phyloP scores from a whole-genome alignment of 75 land plant genomes.

The Pinus albicaulis region DNA sequence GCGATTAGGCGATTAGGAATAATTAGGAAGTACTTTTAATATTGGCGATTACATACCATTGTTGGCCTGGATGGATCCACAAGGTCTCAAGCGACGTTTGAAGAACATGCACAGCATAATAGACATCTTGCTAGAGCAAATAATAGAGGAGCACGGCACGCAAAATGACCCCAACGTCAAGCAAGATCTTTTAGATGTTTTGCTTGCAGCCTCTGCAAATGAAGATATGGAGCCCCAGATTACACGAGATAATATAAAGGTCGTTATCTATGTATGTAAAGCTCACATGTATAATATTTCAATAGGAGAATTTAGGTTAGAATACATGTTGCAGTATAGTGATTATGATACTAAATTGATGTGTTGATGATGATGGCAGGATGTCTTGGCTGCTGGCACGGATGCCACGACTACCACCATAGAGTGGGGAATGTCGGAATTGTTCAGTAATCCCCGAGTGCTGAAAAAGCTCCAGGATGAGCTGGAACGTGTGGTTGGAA shows the following conservation, averaged over 20 bases:
- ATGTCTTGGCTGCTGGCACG: background rate
- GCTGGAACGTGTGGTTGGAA: slow-evolving; percentile 11
- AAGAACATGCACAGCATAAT: background rate
- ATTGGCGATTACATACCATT: too few species aligned
- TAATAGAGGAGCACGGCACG: background rate
- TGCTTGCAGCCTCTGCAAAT: background rate
- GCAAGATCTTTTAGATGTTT: background rate
- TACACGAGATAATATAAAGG: background rate
- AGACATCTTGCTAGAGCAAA: background rate
- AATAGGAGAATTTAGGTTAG: too few species aligned
- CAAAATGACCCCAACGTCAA: background rate
- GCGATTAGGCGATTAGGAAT: too few species aligned
- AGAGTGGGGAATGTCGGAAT: slow-evolving; percentile 16
- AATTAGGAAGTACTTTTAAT: too few species aligned
- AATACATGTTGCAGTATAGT: too few species aligned
- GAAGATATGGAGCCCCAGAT: background rate
- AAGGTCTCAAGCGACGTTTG: slow-evolving; percentile 1
- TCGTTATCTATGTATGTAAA: background rate
- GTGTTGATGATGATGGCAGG: background rate
- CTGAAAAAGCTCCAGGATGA: slow-evolving; percentile 12
- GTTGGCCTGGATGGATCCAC: too few species aligned
- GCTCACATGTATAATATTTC: too few species aligned
- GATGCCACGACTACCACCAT: background rate
- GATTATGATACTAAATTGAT: too few species aligned
- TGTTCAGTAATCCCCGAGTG: background rate